Conservation (phyloP, 140 eudicot genomes). For the Ambrosia hybrid region DNA sequence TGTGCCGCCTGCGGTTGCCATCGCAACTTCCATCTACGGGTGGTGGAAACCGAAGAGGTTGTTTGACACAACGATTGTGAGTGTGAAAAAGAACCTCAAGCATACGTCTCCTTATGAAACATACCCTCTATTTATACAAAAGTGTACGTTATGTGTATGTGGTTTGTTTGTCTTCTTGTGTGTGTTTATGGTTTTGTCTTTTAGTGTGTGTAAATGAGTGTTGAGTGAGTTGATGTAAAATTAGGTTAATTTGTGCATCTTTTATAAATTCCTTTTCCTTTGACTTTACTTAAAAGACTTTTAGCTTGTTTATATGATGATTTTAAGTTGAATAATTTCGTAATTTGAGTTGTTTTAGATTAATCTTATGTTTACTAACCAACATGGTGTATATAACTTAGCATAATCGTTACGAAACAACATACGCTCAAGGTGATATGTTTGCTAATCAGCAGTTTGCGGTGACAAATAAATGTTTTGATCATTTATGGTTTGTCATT, state of each 20-base stretch:
- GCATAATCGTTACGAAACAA: not conserved
- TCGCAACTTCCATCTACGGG: slow-evolving; percentile 68
- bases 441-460: too few species aligned
- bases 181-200: slow-evolving; percentile 37
- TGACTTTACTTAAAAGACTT: slow-evolving; percentile 11
- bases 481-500: too few species aligned
- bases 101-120: slow-evolving; percentile 25
- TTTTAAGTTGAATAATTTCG: not conserved
- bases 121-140: slow-evolving; percentile 31
- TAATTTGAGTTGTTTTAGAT: not conserved
- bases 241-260: slow-evolving; percentile 32
- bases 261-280: slow-evolving; percentile 1
- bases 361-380: not conserved
- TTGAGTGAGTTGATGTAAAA: slow-evolving; percentile 36
- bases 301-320: slow-evolving; percentile 21
- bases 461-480: too few species aligned
- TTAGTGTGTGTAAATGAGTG: slow-evolving; percentile 38
- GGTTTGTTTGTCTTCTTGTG: slow-evolving; percentile 33
- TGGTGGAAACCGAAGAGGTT: slow-evolving; percentile 53
- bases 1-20: slow-evolving; percentile 91
- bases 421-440: not conserved
- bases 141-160: slow-evolving; percentile 28
- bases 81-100: slow-evolving; percentile 20
- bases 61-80: slow-evolving; percentile 31
- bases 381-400: not conserved